Percentiles rank a stretch among this genome's conserved stretches.
Conservation (phyloP, 257 asterid species). For the Forsythia suspensa region DNA sequence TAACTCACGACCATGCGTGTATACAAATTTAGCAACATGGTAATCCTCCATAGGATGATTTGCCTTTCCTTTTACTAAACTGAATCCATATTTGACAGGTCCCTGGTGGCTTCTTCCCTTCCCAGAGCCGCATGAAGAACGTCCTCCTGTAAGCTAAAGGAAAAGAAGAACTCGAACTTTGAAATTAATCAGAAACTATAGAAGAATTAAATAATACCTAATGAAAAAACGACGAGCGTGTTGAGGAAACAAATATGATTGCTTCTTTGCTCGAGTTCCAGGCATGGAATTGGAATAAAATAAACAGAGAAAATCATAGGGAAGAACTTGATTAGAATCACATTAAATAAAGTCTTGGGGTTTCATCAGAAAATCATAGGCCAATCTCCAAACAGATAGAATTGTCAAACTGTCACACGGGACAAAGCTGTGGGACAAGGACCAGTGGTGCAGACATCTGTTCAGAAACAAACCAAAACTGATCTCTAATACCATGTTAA, state of each 20-base stretch:
- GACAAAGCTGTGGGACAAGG: neutral
- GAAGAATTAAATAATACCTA: neutral
- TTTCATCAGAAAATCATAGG: neutral
- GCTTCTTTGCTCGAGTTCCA: neutral
- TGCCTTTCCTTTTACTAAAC: constrained; percentile 83
- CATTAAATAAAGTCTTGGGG: neutral
- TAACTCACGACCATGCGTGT: constrained; percentile 55
- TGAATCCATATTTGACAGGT: constrained; percentile 68
- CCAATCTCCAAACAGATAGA: neutral
- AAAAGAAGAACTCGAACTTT: constrained; percentile 26
- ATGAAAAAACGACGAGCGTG: neutral
- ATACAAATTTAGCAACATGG: constrained; percentile 86
- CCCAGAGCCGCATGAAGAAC: constrained; percentile 57
- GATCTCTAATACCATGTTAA: neutral
- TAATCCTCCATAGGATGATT: constrained; percentile 98
- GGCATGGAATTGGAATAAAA: neutral
- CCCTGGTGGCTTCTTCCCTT: constrained; percentile 79
- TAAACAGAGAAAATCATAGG: neutral
- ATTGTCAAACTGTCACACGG: neutral
- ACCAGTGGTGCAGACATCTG: neutral
- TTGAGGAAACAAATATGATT: neutral
- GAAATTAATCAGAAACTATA: neutral
- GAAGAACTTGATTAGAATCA: neutral
- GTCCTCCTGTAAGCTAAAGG: constrained; percentile 57
- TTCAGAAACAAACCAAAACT: neutral